Conservation (phyloP, 2,329 filamentous ascomycete species). For the Dactylonectria estremocensis region DNA sequence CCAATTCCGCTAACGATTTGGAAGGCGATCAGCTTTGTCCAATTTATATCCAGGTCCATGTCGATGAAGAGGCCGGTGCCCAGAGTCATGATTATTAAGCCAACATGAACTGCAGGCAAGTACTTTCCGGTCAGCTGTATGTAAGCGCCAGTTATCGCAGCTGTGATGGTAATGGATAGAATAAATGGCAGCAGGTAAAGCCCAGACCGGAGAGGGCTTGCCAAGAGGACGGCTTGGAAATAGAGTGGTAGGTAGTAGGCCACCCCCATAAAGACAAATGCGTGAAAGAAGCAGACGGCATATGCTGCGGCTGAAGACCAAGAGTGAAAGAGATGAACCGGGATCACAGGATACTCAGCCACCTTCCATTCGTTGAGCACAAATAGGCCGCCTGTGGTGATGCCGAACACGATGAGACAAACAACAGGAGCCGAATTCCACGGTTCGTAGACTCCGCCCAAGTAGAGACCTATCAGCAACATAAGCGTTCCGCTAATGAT, state of each 20-base stretch:
- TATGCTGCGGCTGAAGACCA: conserved; percentile 71
- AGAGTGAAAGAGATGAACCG: conserved; percentile 71
- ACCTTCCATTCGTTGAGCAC: conserved; percentile 75
- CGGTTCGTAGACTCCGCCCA: conserved; percentile 74
- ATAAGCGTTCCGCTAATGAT: conserved; percentile 78
- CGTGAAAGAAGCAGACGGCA: conserved; percentile 61
- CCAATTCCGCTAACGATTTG: conserved; percentile 74
- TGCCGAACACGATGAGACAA: conserved; percentile 74
- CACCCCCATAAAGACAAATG: conserved; percentile 73
- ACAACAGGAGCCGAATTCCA: conserved; percentile 75
- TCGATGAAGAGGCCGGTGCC: conserved; percentile 72
- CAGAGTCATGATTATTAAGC: conserved; percentile 69
- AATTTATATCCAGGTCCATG: conserved; percentile 66
- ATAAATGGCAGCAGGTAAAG: conserved; percentile 75
- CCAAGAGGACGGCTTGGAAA: conserved; percentile 77
- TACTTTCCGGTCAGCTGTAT: conserved; percentile 73
- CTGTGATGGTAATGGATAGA: conserved; percentile 61
- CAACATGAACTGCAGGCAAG: conserved; percentile 67
- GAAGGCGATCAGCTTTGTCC: conserved; percentile 65
- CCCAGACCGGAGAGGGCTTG: conserved; percentile 72
- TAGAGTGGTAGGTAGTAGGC: conserved; percentile 83
- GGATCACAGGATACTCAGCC: conserved; percentile 79
- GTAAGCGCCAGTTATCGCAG: conserved; percentile 58
- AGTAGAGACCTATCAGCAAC: conserved; percentile 79
- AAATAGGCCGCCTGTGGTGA: conserved; percentile 65